Percentiles rank a stretch among this genome's conserved stretches.
Evolutionary conservation across 78 protist genomes (phyloP).

Genomic region (Cavenderia fasciculata): DNA sequence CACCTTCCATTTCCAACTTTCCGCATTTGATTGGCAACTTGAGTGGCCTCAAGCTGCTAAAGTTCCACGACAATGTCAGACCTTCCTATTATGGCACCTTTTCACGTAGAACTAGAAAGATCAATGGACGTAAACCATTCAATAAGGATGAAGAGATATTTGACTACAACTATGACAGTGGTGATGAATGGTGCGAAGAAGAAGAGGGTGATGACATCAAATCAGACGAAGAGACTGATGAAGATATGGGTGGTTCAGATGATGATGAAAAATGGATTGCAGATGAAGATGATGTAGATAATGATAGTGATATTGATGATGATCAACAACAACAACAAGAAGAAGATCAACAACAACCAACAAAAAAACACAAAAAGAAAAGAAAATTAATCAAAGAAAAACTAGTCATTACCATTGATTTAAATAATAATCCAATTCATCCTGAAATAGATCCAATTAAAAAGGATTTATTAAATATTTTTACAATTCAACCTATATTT

Average conservation of each 20-base stretch:
- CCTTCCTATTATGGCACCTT: conserved; percentile 60
- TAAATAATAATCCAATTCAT: not conserved
- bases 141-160: conserved; percentile 3
- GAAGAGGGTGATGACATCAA: conserved; percentile 35
- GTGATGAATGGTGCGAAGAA: conserved; percentile 70
- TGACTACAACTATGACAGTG: conserved; percentile 52
- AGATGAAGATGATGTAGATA: not conserved
- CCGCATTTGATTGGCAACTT: conserved; percentile 6
- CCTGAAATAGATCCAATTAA: not conserved
- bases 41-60: conserved; percentile 9
- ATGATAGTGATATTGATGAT: not conserved
- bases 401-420: conserved; percentile 17
- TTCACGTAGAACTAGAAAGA: not conserved
- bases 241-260: conserved; percentile 22
- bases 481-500: conserved; percentile 41
- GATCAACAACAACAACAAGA: conserved; percentile 9
- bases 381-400: conserved; percentile 22
- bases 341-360: not conserved
- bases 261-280: conserved; percentile 66
- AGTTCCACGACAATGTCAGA: conserved; percentile 53
- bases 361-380: conserved; percentile 29
- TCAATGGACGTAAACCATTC: conserved; percentile 42
- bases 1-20: conserved; percentile 20
- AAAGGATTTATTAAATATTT: conserved; percentile 23
- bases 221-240: conserved; percentile 2